A percentile compares a stretch with the other conserved stretches of the same genome.
These are phyloP conservation scores for Picochlorum costavermella DNA, from an alignment of 139 green algal species.

Conservation along the genomic window DNA sequence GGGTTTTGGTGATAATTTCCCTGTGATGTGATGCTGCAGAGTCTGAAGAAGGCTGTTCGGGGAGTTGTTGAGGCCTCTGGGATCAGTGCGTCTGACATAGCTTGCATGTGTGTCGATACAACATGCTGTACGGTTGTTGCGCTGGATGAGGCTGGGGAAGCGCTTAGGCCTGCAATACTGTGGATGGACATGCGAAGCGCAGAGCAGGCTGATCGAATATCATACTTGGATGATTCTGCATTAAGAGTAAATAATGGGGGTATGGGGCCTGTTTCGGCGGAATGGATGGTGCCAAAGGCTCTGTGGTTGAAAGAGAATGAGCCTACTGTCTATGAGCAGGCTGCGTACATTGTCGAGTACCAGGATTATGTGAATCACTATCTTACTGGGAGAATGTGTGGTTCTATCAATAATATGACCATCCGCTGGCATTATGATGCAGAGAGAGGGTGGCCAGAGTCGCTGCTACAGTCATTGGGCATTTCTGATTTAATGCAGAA, in stretches of 20 bases:
- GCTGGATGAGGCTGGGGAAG: slow-evolving; percentile 34
- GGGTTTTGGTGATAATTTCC: background rate
- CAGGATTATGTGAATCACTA: slow-evolving; percentile 66
- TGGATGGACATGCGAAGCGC: slow-evolving; percentile 75
- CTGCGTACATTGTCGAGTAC: slow-evolving; percentile 63
- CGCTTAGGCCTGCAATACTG: slow-evolving; percentile 59
- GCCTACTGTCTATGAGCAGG: slow-evolving; percentile 32
- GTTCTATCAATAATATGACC: slow-evolving; percentile 53
- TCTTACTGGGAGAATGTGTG: slow-evolving; percentile 59
- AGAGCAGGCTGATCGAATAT: slow-evolving; percentile 48
- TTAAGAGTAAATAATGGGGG: slow-evolving; percentile 65
- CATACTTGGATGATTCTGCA: slow-evolving; percentile 38
- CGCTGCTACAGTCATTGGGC: slow-evolving; percentile 42
- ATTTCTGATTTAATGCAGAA: slow-evolving; percentile 45
- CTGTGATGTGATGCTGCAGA: slow-evolving; percentile 7
- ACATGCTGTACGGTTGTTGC: slow-evolving; percentile 78
- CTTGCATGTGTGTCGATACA: slow-evolving; percentile 60
- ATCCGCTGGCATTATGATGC: slow-evolving; percentile 71
- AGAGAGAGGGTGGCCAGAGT: slow-evolving; percentile 17
- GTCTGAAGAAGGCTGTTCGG: slow-evolving; percentile 42
- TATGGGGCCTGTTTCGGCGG: slow-evolving; percentile 53
- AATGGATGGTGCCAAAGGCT: slow-evolving; percentile 76
- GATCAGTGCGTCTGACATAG: slow-evolving; percentile 23
- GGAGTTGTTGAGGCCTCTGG: slow-evolving; percentile 27
- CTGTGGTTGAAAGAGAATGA: slow-evolving; percentile 43